Evolutionary conservation across 495 filamentous ascomycete genomes (phyloP).

Genomic region (Trichocladium antarcticum): DNA sequence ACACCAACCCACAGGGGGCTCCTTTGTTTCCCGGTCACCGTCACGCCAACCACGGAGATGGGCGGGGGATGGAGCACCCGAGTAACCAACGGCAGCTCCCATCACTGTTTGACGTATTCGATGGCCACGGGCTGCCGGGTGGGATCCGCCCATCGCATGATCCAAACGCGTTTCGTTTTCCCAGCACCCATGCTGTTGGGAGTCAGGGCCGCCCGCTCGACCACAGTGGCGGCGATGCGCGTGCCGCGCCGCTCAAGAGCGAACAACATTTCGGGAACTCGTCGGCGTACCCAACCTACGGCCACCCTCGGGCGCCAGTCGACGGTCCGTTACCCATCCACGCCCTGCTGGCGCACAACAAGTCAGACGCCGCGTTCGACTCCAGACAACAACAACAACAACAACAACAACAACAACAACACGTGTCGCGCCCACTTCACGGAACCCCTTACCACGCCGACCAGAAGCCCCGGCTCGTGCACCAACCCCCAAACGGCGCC

Average conservation of each 20-base stretch:
- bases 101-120: constrained; percentile 28
- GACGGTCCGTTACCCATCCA: constrained; percentile 39
- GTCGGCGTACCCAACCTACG: constrained; percentile 23
- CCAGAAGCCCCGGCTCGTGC: constrained; percentile 8
- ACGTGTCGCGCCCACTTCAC: background rate
- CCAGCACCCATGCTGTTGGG: constrained; percentile 1
- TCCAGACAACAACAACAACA: constrained; percentile 7
- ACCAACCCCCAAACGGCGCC: constrained; percentile 8
- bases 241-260: constrained; percentile 24
- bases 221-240: constrained; percentile 8
- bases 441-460: constrained; percentile 1
- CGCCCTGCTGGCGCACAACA: constrained; percentile 33
- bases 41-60: constrained; percentile 17
- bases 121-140: constrained; percentile 13
- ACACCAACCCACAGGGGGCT: constrained; percentile 10
- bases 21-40: constrained; percentile 3
- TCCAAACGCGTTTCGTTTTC: constrained; percentile 13
- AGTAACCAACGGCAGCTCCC: constrained; percentile 21
- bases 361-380: constrained; percentile 21
- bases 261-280: constrained; percentile 26
- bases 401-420: background rate
- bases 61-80: constrained; percentile 13
- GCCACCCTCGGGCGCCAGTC: constrained; percentile 31
- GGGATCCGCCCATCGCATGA: constrained; percentile 11
- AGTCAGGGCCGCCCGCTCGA: constrained; percentile 13